phyloP scores from a whole-genome alignment of 73 alveolate genomes.

The Paramecium pentaurelia region DNA sequence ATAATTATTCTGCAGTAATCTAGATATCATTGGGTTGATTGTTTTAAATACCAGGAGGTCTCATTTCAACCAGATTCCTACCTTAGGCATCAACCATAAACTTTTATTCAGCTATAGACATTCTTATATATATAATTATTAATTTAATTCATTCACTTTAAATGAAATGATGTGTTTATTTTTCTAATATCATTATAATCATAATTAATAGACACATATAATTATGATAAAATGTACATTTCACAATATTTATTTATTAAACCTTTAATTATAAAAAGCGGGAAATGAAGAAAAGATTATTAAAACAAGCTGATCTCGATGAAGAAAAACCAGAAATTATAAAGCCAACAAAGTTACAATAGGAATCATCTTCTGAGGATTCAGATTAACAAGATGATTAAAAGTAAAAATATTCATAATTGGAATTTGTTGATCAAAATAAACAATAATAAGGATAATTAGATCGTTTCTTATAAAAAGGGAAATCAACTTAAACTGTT shows the following conservation, averaged over 20 bases:
- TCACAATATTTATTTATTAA: background rate
- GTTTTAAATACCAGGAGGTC: constrained; percentile 85
- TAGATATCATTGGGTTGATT: constrained; percentile 94
- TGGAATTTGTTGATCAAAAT: background rate
- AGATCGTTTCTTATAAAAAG: background rate
- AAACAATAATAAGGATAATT: background rate
- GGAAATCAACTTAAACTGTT: background rate
- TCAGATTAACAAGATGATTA: background rate
- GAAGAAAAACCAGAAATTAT: background rate
- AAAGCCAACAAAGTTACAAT: background rate
- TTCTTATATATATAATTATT: background rate
- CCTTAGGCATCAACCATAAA: constrained; percentile 35
- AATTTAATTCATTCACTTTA: background rate
- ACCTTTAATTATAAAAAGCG: background rate
- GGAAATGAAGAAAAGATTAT: background rate
- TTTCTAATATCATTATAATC: background rate
- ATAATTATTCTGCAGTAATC: constrained; percentile 97
- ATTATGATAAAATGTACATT: background rate
- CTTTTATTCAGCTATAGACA: constrained; percentile 48
- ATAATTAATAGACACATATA: background rate
- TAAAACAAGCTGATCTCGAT: background rate
- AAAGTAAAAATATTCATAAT: background rate
- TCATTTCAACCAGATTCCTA: constrained; percentile 62
- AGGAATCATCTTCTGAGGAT: background rate
- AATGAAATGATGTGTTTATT: background rate